These are phyloP conservation scores for Didymella keratinophila DNA, from an alignment of 2,329 filamentous ascomycete species.

Conservation along the genomic window DNA sequence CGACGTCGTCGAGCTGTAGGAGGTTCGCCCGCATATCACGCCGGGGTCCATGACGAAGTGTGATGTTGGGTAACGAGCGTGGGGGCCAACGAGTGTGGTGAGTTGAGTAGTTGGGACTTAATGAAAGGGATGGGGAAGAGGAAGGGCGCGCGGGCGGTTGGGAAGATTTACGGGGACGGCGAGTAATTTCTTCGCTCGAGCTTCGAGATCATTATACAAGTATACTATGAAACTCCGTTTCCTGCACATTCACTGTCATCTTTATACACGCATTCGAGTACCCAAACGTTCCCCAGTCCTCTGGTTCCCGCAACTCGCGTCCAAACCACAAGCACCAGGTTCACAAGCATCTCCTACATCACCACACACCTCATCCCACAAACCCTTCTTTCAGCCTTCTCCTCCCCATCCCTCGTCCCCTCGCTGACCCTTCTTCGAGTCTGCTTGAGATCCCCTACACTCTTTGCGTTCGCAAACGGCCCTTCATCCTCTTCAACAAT, in stretches of 20 bases:
- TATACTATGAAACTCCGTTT: neutral
- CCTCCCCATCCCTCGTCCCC: neutral
- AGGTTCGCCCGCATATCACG: neutral
- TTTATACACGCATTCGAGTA: neutral
- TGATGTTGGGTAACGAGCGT: neutral
- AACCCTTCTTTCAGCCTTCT: neutral
- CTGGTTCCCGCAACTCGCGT: neutral
- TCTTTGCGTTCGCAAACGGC: conserved; percentile 29
- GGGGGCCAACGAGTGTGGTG: neutral
- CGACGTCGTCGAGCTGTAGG: neutral
- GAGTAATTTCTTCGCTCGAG: neutral
- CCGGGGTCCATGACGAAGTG: neutral
- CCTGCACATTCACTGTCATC: neutral
- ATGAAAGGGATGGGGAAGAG: neutral
- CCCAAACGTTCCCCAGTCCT: neutral
- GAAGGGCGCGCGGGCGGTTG: neutral
- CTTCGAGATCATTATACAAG: neutral
- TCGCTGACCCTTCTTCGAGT: conserved; percentile 28
- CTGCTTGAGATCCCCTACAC: conserved; percentile 28
- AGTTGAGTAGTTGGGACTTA: neutral
- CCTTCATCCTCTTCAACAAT: conserved; percentile 35
- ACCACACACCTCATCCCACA: conserved; percentile 24
- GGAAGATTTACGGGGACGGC: neutral
- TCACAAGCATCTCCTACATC: conserved; percentile 21
- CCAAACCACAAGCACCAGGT: neutral